Conservation (phyloP, 1,284 basidiomycete species). For the Irpex rosettiformis region DNA sequence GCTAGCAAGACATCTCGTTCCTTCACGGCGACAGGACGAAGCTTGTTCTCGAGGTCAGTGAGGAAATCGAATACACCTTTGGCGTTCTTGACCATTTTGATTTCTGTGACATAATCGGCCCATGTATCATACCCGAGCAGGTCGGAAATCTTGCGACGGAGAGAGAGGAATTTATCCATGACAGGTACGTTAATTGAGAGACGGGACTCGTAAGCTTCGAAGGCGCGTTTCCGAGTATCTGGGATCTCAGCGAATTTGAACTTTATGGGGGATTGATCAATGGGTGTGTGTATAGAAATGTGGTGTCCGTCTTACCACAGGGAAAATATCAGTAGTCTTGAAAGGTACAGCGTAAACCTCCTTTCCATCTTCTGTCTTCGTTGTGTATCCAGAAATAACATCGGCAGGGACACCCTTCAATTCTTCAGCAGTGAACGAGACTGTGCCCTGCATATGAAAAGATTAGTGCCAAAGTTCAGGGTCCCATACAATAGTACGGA, state of each 20-base stretch:
- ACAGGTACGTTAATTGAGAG: conserved; percentile 68
- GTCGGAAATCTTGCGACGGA: conserved; percentile 65
- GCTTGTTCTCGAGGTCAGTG: conserved; percentile 65
- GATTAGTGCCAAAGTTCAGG: background rate
- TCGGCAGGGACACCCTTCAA: conserved; percentile 77
- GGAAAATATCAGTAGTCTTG: conserved; percentile 76
- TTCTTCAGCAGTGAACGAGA: conserved; percentile 68
- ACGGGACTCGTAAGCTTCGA: conserved; percentile 64
- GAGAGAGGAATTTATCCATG: conserved; percentile 58
- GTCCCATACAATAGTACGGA: conserved; percentile 25
- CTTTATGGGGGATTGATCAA: conserved; percentile 36
- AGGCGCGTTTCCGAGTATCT: conserved; percentile 61
- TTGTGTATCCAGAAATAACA: conserved; percentile 71
- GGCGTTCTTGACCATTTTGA: conserved; percentile 80
- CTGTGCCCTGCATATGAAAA: conserved; percentile 45
- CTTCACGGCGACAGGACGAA: conserved; percentile 67
- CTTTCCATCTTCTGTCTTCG: conserved; percentile 51
- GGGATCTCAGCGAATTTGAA: conserved; percentile 76
- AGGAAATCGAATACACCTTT: conserved; percentile 66
- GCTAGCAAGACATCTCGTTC: conserved; percentile 65
- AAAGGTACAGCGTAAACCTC: conserved; percentile 68
- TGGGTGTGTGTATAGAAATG: background rate
- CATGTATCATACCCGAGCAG: conserved; percentile 75
- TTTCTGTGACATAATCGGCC: conserved; percentile 79
- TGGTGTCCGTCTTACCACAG: conserved; percentile 48